Evolutionary conservation across 805 yeast species (phyloP), one percentile per base, ranked within the genome.

Genomic region (Clavispora santaluciae): DNA sequence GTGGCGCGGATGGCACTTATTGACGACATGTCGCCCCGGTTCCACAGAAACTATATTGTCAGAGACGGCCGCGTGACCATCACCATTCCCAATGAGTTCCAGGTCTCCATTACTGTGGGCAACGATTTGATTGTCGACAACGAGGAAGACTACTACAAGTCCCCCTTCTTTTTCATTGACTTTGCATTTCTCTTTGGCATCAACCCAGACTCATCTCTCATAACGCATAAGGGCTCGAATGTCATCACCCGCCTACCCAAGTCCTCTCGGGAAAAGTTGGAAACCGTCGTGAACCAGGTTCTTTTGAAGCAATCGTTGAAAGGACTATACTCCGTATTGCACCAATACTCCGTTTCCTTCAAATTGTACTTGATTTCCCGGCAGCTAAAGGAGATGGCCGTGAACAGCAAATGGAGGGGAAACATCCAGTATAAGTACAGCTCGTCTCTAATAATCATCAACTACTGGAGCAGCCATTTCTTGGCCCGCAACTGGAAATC

Each of bases 101-200:
- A 81, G 56, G 66, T 65, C 1, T 55, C 64, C 17, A 73, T 88
- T 12, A 86, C 89, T 18, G 70, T 90, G n/a, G 86, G 93, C 0
- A 80, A 87, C 26, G 72, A 68, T 39, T 33, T 54, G 30, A 59
- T 68, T 9, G 51, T 64, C 16, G 81, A 78, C 51, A 79, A 80
- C 18, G 67, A 70, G 2, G 69, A 67, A 3, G 74, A 75, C 28
- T 65, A 66, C 48, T 43, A 39, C 17, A 56, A 58, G 33, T 76
- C 88, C 0, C 88, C 88, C 12, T 82, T 85, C 51, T 86, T 81
- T 55, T 72, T 88, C 44, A 84, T 91, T 16, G 91, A 86, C 57
- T 83, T 89, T 60, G 72, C 78, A 41, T 75, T 89, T 41, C 64
- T 75, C 17, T 82, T 84, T 52, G 71, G 75, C 8, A 66, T 73